Base-by-base conservation (phyloP, 1,139 yeast species). In the Saccharomyces hybrid region DNA sequence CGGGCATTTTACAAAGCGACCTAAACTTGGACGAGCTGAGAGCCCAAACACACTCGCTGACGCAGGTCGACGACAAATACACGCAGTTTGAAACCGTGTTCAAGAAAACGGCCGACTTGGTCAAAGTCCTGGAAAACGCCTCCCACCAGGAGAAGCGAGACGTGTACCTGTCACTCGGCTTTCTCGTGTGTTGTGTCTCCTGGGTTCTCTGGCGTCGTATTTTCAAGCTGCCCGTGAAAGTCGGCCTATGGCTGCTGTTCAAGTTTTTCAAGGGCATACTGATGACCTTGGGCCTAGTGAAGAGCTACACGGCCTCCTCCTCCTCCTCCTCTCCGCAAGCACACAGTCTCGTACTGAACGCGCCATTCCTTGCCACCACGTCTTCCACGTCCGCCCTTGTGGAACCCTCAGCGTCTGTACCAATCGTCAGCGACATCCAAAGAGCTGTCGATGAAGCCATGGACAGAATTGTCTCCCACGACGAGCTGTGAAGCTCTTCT, bases 171-270 rank as follows among this genome's bases (percentile, higher is more conserved):
- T 75, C 84, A 4, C 64, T 81, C 14, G 78, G 76, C 1, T 82
- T 82, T 60, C 74, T 82, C 51, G 63, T 72, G 3, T 52, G 75
- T 1, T 79, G 83, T 58, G 74, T 82, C 49, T 64, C 73, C 0
- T 80, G 84, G 81, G 82, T 82, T 0, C 60, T 82, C 2, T 82
- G 84, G 82, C 68, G 81, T 52, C 72, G 87, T 58, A 67, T 82
- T 1, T 71, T 82, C 57, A 75, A 77, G 60, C 59, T 75, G 8
- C 87, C 87, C 0, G 73, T 78, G 1, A 73, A 70, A 60, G 62
- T 81, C n/a, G 61, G 75, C 16, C 61, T 81, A 32, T 81, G 83
- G 81, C 63, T 81, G 2, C 59, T 78, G 21, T 72, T 80, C 62
- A 76, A 75, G 60, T 66, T 77, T 9, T 75, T 81, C 63, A 67